Evolutionary conservation across 306 rosid genomes (phyloP).

Genomic region (Cercis canadensis): DNA sequence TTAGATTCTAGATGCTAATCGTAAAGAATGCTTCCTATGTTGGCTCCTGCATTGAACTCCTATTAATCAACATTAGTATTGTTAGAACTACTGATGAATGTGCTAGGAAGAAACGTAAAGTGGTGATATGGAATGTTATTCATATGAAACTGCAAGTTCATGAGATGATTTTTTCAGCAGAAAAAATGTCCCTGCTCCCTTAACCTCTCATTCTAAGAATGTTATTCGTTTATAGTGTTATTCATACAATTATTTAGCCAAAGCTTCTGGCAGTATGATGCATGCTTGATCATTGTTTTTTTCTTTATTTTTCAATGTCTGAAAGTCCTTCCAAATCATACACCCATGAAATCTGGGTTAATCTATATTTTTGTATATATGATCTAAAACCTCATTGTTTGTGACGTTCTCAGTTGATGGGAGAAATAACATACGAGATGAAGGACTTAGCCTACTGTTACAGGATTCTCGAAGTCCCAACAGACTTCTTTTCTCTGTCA

Average conservation of each 20-base stretch:
- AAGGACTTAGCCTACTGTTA: slow-evolving; percentile 88
- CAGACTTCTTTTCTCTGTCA: slow-evolving; percentile 70
- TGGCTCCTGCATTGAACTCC: slow-evolving; percentile 10
- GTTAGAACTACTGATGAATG: not conserved
- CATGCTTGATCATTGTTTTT: slow-evolving; percentile 2
- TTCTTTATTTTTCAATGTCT: slow-evolving; percentile 8
- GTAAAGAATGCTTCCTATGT: not conserved
- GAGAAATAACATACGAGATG: slow-evolving; percentile 86
- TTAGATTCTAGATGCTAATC: slow-evolving; percentile 19
- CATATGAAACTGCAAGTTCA: not conserved
- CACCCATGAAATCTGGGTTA: not conserved
- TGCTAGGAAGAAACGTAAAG: slow-evolving; percentile 3
- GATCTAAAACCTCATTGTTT: slow-evolving; percentile 14
- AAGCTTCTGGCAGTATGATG: slow-evolving; percentile 8
- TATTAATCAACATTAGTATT: not conserved
- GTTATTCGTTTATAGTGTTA: slow-evolving; percentile 5
- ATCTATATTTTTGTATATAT: slow-evolving; percentile 19
- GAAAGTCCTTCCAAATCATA: slow-evolving; percentile 1
- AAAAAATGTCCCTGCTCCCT: not conserved
- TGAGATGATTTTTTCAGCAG: not conserved
- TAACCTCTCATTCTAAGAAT: not conserved
- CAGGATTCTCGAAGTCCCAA: slow-evolving; percentile 62
- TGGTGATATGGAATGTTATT: not conserved
- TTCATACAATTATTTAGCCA: slow-evolving; percentile 9
- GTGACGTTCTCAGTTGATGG: slow-evolving; percentile 61